Evolutionary conservation across 1,139 yeast species (phyloP).

Genomic region (Suhomyces maxii): DNA sequence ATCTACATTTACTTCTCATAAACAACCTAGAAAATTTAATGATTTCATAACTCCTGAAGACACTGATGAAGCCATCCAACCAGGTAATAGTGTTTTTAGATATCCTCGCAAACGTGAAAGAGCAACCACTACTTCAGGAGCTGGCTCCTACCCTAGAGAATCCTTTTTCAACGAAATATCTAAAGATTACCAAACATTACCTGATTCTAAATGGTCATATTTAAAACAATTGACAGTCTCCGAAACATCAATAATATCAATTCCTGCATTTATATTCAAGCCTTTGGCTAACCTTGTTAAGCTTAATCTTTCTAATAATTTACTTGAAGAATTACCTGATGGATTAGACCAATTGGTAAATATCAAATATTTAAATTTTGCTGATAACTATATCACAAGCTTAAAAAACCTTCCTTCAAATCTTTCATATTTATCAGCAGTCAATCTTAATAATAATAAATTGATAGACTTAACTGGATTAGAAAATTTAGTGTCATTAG

Average conservation of each 20-base stretch:
- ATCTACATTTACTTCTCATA: conserved; percentile 35
- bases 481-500: conserved; percentile 46
- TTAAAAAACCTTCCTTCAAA: conserved; percentile 41
- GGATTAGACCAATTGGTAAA: conserved; percentile 51
- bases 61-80: conserved; percentile 6
- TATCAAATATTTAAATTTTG: conserved; percentile 55
- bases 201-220: conserved; percentile 52
- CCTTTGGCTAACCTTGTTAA: conserved; percentile 54
- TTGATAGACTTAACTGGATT: conserved; percentile 47
- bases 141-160: conserved; percentile 31
- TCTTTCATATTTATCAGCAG: conserved; percentile 45
- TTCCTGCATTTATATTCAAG: conserved; percentile 48
- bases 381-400: conserved; percentile 51
- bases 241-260: conserved; percentile 51
- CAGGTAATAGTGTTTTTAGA: conserved; percentile 25
- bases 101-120: conserved; percentile 25
- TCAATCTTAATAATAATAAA: conserved; percentile 58
- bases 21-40: conserved; percentile 18
- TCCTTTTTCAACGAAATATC: conserved; percentile 15
- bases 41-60: conserved; percentile 12
- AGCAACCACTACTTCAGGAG: conserved; percentile 27
- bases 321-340: conserved; percentile 50
- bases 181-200: conserved; percentile 26
- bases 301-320: conserved; percentile 57
- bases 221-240: conserved; percentile 58